Percentiles rank a stretch among this genome's conserved stretches.
phyloP scores from a whole-genome alignment of 2,329 filamentous ascomycete genomes.

The Clarireedia monteithiana region DNA sequence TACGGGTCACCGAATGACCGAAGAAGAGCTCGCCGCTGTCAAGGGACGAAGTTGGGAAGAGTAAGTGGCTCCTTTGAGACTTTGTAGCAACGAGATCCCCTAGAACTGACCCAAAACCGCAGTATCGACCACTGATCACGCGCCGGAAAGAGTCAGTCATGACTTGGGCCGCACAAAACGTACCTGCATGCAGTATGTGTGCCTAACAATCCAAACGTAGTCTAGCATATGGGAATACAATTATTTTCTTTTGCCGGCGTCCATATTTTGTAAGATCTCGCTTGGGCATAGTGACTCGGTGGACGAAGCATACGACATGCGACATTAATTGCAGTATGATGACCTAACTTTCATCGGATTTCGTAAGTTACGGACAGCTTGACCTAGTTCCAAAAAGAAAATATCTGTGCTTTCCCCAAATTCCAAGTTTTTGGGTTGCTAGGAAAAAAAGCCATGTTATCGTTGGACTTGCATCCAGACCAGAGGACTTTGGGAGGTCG shows the following conservation, averaged over 20 bases:
- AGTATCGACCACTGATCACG: slow-evolving; percentile 30
- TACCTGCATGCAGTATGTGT: slow-evolving; percentile 12
- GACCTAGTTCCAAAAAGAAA: background rate
- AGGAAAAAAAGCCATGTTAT: background rate
- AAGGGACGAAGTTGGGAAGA: slow-evolving; percentile 90
- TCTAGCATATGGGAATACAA: slow-evolving; percentile 2
- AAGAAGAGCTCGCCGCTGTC: slow-evolving; percentile 76
- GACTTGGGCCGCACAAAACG: slow-evolving; percentile 12
- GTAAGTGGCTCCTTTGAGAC: slow-evolving; percentile 36
- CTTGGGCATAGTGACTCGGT: slow-evolving; percentile 8
- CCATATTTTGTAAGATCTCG: slow-evolving; percentile 6
- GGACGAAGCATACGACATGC: slow-evolving; percentile 7
- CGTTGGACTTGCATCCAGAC: slow-evolving; percentile 1
- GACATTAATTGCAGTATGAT: background rate
- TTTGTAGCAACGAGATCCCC: slow-evolving; percentile 17
- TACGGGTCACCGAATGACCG: slow-evolving; percentile 80
- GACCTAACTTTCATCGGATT: background rate
- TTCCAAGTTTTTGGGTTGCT: slow-evolving; percentile 4
- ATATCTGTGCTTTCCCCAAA: background rate
- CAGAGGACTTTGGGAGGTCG: background rate
- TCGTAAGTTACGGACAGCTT: background rate
- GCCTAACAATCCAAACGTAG: slow-evolving; percentile 10
- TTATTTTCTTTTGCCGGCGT: background rate
- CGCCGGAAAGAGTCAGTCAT: slow-evolving; percentile 11
- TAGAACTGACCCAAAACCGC: slow-evolving; percentile 21